Base-by-base conservation (phyloP, 805 yeast genomes). In the Candida rishiriensis region DNA sequence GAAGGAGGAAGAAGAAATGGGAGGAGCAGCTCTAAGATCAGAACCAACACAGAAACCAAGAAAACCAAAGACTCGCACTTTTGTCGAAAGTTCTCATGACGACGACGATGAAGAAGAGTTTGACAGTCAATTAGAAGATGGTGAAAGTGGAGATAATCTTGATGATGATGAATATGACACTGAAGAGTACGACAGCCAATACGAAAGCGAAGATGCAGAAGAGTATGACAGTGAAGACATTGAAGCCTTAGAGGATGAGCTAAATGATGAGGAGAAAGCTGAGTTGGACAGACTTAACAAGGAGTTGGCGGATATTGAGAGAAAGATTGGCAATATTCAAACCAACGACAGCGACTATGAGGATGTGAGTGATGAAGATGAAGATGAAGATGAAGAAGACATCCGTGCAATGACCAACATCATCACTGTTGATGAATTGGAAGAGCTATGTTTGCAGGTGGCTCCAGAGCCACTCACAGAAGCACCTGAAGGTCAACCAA, bases 371-470 rank as follows among this genome's bases (percentile, higher is more conserved):
- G 49, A 49, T n/a, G 57, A 48, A 29, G 55, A 53, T 33, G 50
- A 46, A 12, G 44, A 41, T 10, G 48, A 47, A 35, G 45, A 46
- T 12, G 64, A 61, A 32, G 66, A 65, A 34, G 70, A 68, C 34
- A 60, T 66, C 11, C 64, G 66, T 21, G 78, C 77, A 40, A 73
- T 76, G 48, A 80, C 86, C 18, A 74, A 79, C 48, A 88, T 93
- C 44, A 69, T 91, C 44, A 78, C 85, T 40, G 87, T 91, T 46
- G 87, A 84, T 54, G 93, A 93, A 62, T 74, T 93, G 44, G 98
- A 93, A 66, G 76, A 76, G 7, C 69, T 93, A 17, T 89, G 91
- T 63, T 63, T 88, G 55, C 65, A 71, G 14, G 83, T 78, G 44
- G 89, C 97, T 0, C 97, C 97, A n/a, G 71, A 72, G 45, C 81